Evolutionary conservation across 2,329 filamentous ascomycete species (phyloP).

Genomic region (Ceratocystis lukuohia): DNA sequence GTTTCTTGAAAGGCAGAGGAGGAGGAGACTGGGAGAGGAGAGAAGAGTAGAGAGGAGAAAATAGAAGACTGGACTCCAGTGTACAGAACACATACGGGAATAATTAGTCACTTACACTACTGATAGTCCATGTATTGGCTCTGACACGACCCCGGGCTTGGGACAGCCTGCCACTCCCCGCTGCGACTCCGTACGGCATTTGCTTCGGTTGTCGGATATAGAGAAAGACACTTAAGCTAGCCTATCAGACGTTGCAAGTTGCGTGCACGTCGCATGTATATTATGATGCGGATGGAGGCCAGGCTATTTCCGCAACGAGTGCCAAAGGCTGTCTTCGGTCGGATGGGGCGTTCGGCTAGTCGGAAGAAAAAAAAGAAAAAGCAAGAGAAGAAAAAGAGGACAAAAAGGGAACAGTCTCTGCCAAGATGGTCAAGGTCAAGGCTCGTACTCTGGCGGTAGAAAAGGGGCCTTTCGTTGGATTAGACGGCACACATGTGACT

Average conservation of each 20-base stretch:
- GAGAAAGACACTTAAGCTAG: background rate
- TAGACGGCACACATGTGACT: background rate
- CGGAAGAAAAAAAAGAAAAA: background rate
- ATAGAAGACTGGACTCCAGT: background rate
- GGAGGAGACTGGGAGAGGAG: background rate
- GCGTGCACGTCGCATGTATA: background rate
- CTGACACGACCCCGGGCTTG: slow-evolving; percentile 14
- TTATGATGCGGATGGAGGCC: background rate
- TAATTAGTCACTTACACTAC: slow-evolving; percentile 12
- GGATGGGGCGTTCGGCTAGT: slow-evolving; percentile 10
- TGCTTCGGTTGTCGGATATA: background rate
- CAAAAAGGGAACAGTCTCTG: background rate
- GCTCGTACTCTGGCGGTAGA: no score
- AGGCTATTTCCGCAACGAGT: background rate
- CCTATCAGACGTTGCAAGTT: background rate
- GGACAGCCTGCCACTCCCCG: slow-evolving; percentile 13
- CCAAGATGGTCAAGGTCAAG: background rate
- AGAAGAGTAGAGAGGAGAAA: background rate
- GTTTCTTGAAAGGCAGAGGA: no score
- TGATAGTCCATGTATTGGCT: slow-evolving; percentile 18
- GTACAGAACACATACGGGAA: background rate
- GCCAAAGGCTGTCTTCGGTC: background rate
- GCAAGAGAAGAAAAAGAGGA: background rate
- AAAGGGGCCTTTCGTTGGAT: no score
- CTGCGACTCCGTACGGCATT: slow-evolving; percentile 17